Evolutionary conservation across 176 grass and related monocot species (phyloP), one percentile per base, ranked within the genome.

Genomic region (Juncus effusus): DNA sequence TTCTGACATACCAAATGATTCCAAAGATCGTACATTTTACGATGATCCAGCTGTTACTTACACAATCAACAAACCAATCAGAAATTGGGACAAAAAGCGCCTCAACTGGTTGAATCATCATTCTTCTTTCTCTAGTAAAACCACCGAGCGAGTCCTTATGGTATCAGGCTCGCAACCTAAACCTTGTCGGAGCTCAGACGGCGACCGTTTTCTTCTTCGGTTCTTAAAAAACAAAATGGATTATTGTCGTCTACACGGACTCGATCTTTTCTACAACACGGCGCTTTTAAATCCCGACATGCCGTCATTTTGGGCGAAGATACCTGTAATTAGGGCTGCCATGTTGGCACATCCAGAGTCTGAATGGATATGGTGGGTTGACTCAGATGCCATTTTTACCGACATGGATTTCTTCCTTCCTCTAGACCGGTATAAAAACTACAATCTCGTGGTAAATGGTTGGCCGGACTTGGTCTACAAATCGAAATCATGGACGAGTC

Each of bases 361-460:
- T 7, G 93, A 96, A 50, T 97, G 88, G 85, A 71, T 97, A 38
- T 97, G 93, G 85, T 97, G 93, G 93, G 93, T 91, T 8, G 93
- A 97, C 74, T 96, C 88, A 7, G 93, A 96, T 70, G 88, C 93
- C 55, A 83, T 86, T 58, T 79, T 96, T 80, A 97, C 93, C 10
- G 93, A 92, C 85, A 97, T 97, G 85, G 85, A 92, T 77, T 92
- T 92, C 82, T 73, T 62, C 50, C 82, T 79, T 12, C 85, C 82
- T 7, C 77, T 91, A 1, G 4, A 2, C 8, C 82, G 79, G 41
- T 96, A 96, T 80, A 47, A 42, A 2, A 40, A 1, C 16, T 82
- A 88, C 71, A 99, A 99, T 77, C 36, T 99, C 74, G 82, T 99
- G 47, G 80, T 89, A 4, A 67, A 99, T 67, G 94, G 85, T 67